Evolutionary conservation across 371 early-diverging fungal genomes (phyloP).

Genomic region (Batrachochytrium dendrobatidis): DNA sequence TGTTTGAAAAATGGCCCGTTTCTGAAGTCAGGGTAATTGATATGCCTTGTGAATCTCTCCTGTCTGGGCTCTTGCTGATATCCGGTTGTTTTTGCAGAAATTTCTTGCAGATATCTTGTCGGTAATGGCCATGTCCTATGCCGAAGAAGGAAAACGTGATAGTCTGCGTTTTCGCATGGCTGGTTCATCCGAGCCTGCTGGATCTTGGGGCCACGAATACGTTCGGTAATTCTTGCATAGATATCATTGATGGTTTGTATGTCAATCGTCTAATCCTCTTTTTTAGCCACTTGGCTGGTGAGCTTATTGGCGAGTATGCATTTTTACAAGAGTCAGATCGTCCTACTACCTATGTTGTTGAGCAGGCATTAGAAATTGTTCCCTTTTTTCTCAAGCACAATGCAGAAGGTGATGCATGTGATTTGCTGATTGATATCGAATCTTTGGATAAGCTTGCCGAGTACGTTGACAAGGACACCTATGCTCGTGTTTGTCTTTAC

Average conservation of each 20-base stretch:
- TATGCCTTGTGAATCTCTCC: not conserved
- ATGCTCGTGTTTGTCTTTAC: constrained; percentile 90
- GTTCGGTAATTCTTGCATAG: constrained; percentile 52
- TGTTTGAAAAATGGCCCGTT: constrained; percentile 69
- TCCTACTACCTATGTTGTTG: constrained; percentile 54
- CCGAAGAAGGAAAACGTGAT: constrained; percentile 73
- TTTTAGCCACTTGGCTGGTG: constrained; percentile 85
- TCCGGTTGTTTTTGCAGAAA: no score
- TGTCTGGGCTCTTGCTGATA: no score
- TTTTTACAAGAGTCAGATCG: constrained; percentile 37
- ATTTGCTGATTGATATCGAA: constrained; percentile 86
- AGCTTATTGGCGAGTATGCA: constrained; percentile 80
- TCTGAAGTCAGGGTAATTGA: constrained; percentile 65
- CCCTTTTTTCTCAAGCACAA: constrained; percentile 94
- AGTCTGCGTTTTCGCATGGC: constrained; percentile 76
- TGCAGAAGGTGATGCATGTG: constrained; percentile 96
- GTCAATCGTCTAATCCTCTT: not conserved
- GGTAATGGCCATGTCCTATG: constrained; percentile 92
- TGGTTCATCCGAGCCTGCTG: constrained; percentile 74
- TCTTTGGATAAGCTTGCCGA: constrained; percentile 63
- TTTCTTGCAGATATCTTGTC: constrained; percentile 92
- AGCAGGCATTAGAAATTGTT: constrained; percentile 73
- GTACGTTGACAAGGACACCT: constrained; percentile 86
- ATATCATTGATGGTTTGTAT: not conserved
- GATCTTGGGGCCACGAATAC: constrained; percentile 98